These are phyloP conservation scores for Platanthera guangdongensis DNA, from an alignment of 106 monocot genomes.

Conservation along the genomic window DNA sequence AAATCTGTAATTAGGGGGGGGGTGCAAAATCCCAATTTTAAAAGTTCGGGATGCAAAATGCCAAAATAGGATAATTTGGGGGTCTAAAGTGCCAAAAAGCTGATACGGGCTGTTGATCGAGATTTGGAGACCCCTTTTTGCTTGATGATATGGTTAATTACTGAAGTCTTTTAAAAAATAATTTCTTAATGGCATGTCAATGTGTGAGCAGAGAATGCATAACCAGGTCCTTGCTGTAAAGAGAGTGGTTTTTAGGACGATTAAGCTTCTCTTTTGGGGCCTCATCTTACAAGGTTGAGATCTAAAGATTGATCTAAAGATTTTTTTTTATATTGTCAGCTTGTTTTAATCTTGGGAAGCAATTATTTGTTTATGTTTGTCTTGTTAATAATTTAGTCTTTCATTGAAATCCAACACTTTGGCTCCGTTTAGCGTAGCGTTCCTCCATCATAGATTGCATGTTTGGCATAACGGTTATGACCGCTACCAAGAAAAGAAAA, in stretches of 20 bases:
- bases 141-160: not conserved
- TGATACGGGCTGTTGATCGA: not conserved
- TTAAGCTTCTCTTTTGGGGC: conserved; percentile 81
- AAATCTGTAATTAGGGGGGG: too few relatives aligned
- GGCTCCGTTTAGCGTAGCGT: too few relatives aligned
- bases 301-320: not conserved
- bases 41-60: too few relatives aligned
- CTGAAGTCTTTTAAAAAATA: not conserved
- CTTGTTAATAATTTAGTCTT: too few relatives aligned
- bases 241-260: conserved; percentile 57
- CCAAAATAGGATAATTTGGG: too few relatives aligned
- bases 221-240: conserved; percentile 33
- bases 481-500: too few relatives aligned
- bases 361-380: too few relatives aligned
- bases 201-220: conserved; percentile 57
- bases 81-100: too few relatives aligned
- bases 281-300: conserved; percentile 64
- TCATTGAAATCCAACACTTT: too few relatives aligned
- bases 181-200: not conserved
- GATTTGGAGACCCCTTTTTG: not conserved
- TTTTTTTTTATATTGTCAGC: not conserved
- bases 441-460: too few relatives aligned
- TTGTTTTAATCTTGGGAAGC: not conserved
- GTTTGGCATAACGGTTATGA: too few relatives aligned
- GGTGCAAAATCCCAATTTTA: too few relatives aligned